Base-by-base conservation (phyloP, 1,284 basidiomycete genomes). In the Wallemia hederae region DNA sequence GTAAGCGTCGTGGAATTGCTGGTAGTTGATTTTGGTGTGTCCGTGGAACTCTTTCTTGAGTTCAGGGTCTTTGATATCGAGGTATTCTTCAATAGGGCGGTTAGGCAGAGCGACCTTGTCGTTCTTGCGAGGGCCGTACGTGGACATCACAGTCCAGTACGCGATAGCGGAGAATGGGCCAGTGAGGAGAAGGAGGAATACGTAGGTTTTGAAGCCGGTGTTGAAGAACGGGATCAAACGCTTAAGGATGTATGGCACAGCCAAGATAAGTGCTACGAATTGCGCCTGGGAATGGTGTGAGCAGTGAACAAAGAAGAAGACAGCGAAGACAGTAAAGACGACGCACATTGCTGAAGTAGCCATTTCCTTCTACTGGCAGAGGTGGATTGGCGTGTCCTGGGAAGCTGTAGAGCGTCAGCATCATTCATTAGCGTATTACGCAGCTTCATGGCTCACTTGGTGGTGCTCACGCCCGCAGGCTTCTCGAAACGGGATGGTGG, bases 1-100 rank as follows among this genome's bases (percentile, higher is more conserved):
- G 75, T 86, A 98, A 64, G 88, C 86, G 74, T 98, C 94, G 71
- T 98, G 84, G 77, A 96, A 94, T 65, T 85, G 74, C 74, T 98
- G 90, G 82, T 96, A 94, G 59, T 91, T 91, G 64, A 98, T 96
- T 74, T 96, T 97, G 70, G 83, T 81, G 70, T 66, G 70, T 65
- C 79, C 80, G 59, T 80, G 73, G 75, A 90, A 96, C 66, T 81
- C 77, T 27, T 76, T 75, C 73, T 80, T 83, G 67, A 98, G 76
- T 63, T 80, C 81, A 0, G 74, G 71, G 74, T 96, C 89, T 66
- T 87, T 82, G 74, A 97, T 83, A 61, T 81, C 83, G 69, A 98
- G 83, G 71, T 98, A 99, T 66, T 84, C 78, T 67, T 85, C 82
- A 64, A 94, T 79, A 65, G 83, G 78, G 70, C 82, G 83, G 63